Percentiles rank a stretch among this genome's conserved stretches.
These are phyloP conservation scores for Alnus glutinosa DNA, from an alignment of 306 rosid genomes.

Conservation along the genomic window DNA sequence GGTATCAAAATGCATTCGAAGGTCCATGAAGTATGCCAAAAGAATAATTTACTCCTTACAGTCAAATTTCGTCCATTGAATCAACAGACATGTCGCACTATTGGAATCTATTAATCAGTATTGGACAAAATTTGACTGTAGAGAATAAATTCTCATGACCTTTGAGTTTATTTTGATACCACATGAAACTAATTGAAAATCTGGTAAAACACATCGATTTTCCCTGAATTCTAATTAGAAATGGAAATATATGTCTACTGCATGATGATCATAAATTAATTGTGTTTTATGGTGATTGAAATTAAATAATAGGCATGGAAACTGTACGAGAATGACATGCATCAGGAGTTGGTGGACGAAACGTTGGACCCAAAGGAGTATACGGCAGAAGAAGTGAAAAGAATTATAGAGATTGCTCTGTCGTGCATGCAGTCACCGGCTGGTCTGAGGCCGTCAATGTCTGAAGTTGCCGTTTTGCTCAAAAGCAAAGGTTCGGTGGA, in stretches of 20 bases:
- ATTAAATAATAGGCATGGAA: constrained; percentile 62
- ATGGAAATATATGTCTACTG: neutral
- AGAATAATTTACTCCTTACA: no score
- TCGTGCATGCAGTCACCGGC: constrained; percentile 68
- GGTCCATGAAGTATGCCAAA: no score
- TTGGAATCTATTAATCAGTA: no score
- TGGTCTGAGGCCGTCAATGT: constrained; percentile 63
- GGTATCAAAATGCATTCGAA: no score
- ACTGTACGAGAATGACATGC: constrained; percentile 41
- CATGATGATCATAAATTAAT: no score
- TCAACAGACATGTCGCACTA: no score
- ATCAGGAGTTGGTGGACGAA: constrained; percentile 49
- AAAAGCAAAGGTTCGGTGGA: constrained; percentile 39
- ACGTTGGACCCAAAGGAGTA: constrained; percentile 45
- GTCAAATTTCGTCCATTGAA: no score
- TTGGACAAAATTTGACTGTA: no score
- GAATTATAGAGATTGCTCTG: constrained; percentile 49
- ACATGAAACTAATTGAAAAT: no score
- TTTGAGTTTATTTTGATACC: no score
- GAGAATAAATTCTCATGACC: no score
- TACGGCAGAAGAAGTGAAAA: constrained; percentile 53
- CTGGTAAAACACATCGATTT: neutral
- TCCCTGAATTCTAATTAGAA: neutral
- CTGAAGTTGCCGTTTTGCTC: constrained; percentile 55
- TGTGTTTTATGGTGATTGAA: no score